Percentiles rank a stretch among this genome's conserved stretches.
These are phyloP conservation scores for Diaporthe vexans DNA, from an alignment of 2,329 filamentous ascomycete genomes.

Conservation along the genomic window DNA sequence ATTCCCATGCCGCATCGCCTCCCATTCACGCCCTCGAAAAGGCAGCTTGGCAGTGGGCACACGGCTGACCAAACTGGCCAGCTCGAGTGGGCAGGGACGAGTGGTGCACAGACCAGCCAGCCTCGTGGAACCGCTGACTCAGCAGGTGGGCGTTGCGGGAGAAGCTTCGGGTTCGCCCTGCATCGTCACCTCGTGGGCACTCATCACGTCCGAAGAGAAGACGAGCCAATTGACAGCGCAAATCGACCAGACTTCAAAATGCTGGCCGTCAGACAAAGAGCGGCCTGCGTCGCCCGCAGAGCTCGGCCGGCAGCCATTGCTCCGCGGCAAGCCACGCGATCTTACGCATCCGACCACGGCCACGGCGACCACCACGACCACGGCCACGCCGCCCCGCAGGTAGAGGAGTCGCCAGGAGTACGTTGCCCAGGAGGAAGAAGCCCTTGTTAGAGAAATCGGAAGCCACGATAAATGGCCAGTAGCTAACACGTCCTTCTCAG, in stretches of 20 bases:
- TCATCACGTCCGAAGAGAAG: background rate
- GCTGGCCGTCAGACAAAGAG: slow-evolving; percentile 55
- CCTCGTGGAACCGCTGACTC: slow-evolving; percentile 22
- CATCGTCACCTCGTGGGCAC: slow-evolving; percentile 31
- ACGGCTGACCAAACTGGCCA: slow-evolving; percentile 30
- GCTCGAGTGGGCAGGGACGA: slow-evolving; percentile 5
- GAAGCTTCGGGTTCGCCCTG: slow-evolving; percentile 26
- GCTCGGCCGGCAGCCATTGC: slow-evolving; percentile 47
- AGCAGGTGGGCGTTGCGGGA: background rate
- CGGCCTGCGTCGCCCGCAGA: slow-evolving; percentile 54
- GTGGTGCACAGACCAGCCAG: slow-evolving; percentile 25
- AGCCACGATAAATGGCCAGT: background rate
- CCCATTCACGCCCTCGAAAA: slow-evolving; percentile 7
- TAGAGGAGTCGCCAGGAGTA: slow-evolving; percentile 71
- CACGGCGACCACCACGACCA: slow-evolving; percentile 58
- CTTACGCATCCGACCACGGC: slow-evolving; percentile 68
- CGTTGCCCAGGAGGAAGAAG: slow-evolving; percentile 46
- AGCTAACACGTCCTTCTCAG: slow-evolving; percentile 52
- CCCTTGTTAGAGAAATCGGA: background rate
- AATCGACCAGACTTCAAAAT: slow-evolving; percentile 47
- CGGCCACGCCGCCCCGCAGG: slow-evolving; percentile 55
- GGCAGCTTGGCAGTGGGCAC: slow-evolving; percentile 18
- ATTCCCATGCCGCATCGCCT: slow-evolving; percentile 34
- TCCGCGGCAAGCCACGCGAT: slow-evolving; percentile 54
- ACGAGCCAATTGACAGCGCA: slow-evolving; percentile 38